Evolutionary conservation across 1,284 basidiomycete species (phyloP).

Genomic region (Fomitopsis palustris): DNA sequence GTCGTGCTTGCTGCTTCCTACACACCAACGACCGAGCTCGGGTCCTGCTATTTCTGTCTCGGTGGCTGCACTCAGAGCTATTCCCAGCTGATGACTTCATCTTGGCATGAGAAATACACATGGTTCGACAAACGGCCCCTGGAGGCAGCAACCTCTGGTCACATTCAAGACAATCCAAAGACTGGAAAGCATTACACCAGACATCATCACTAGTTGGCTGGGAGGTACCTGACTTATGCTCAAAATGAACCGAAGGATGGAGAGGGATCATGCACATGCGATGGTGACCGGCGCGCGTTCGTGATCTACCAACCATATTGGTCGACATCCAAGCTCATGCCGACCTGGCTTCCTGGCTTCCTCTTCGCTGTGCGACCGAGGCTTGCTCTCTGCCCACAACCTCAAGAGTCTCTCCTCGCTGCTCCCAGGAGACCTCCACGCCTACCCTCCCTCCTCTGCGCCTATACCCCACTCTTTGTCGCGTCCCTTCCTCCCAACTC

Average conservation of each 20-base stretch:
- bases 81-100: no score
- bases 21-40: no score
- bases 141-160: no score
- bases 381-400: not conserved
- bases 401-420: not conserved
- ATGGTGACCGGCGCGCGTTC: not conserved
- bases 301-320: not conserved
- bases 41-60: no score
- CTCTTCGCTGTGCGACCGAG: not conserved
- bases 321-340: not conserved
- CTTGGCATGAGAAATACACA: no score
- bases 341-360: not conserved
- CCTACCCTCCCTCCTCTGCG: not conserved
- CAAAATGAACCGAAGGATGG: not conserved
- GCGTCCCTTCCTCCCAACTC: not conserved
- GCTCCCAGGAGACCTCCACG: conserved; percentile 1
- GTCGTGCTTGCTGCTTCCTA: no score
- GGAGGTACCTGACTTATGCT: no score
- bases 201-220: no score
- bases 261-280: not conserved
- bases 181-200: no score
- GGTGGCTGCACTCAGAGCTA: no score
- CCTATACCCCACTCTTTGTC: not conserved
- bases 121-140: no score
- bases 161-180: no score